phyloP scores from a whole-genome alignment of 2,329 filamentous ascomycete species.

The Biscogniauxia sp. region DNA sequence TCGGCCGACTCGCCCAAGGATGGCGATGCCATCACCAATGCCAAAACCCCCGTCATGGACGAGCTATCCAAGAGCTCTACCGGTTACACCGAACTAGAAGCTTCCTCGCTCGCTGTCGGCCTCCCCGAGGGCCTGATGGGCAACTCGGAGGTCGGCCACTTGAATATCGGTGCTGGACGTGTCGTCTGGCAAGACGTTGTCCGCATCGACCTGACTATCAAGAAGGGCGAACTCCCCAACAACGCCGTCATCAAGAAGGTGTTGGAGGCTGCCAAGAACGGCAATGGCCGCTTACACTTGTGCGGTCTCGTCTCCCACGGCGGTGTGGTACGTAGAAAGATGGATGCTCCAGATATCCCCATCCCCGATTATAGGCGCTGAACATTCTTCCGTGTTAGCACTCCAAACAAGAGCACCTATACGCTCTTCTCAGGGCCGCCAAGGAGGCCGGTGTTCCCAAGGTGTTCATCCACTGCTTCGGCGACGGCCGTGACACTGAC shows the following conservation, averaged over 20 bases:
- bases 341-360: neutral
- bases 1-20: slow-evolving; percentile 75
- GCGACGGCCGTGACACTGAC: slow-evolving; percentile 95
- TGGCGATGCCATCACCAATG: slow-evolving; percentile 93
- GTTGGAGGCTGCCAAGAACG: slow-evolving; percentile 76
- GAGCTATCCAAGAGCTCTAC: slow-evolving; percentile 77
- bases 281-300: slow-evolving; percentile 89
- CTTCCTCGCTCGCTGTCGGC: slow-evolving; percentile 92
- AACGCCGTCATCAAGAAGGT: slow-evolving; percentile 74
- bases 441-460: slow-evolving; percentile 85
- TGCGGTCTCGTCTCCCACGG: slow-evolving; percentile 92
- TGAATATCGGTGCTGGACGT: slow-evolving; percentile 96
- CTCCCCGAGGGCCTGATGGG: slow-evolving; percentile 97
- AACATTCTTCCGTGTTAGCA: slow-evolving; percentile 51
- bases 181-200: slow-evolving; percentile 99
- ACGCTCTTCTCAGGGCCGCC: slow-evolving; percentile 82
- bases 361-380: neutral
- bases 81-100: slow-evolving; percentile 90
- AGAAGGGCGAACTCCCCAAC: slow-evolving; percentile 75
- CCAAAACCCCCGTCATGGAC: slow-evolving; percentile 94
- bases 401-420: slow-evolving; percentile 91
- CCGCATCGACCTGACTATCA: slow-evolving; percentile 90
- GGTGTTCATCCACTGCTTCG: slow-evolving; percentile 99
- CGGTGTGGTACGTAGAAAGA: slow-evolving; percentile 64
- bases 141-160: slow-evolving; percentile 96